Conservation (phyloP, 108 stramenopile species). For the Cyclotella cryptica region DNA sequence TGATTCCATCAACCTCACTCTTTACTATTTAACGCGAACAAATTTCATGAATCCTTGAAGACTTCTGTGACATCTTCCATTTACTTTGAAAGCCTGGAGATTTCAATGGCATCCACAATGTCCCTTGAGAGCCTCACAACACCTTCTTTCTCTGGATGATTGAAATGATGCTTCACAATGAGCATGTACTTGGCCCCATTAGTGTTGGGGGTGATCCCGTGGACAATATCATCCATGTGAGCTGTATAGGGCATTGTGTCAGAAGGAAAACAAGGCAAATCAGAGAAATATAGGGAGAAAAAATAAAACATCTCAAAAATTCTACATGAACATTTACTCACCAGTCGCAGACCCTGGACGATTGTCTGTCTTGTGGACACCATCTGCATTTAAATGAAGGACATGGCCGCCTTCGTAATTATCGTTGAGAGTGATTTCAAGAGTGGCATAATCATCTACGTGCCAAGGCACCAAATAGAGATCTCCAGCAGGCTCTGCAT, state of each 20-base stretch:
- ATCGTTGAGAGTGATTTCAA: constrained; percentile 26
- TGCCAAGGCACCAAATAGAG: constrained; percentile 17
- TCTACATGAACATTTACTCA: constrained; percentile 2
- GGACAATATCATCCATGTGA: too few species aligned
- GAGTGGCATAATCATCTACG: constrained; percentile 17
- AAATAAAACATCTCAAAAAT: too few species aligned
- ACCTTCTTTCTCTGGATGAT: constrained; percentile 14
- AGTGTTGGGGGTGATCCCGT: too few species aligned
- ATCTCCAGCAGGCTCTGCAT: neutral
- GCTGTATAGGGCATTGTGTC: too few species aligned
- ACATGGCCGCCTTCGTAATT: constrained; percentile 20
- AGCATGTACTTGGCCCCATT: constrained; percentile 32
- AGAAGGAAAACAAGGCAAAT: too few species aligned
- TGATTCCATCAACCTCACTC: too few species aligned
- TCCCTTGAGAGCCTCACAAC: constrained; percentile 12
- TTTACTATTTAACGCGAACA: too few species aligned
- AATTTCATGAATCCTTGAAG: too few species aligned
- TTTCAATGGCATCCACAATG: constrained; percentile 5
- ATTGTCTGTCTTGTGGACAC: constrained; percentile 17
- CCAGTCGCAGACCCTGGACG: constrained; percentile 25
- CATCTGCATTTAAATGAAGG: constrained; percentile 16
- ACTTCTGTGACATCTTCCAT: too few species aligned
- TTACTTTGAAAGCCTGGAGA: too few species aligned
- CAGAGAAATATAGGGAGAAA: too few species aligned
- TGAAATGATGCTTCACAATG: constrained; percentile 18